These are phyloP conservation scores for Lactifluus volemus DNA, from an alignment of 768 basidiomycete species.

Conservation along the genomic window DNA sequence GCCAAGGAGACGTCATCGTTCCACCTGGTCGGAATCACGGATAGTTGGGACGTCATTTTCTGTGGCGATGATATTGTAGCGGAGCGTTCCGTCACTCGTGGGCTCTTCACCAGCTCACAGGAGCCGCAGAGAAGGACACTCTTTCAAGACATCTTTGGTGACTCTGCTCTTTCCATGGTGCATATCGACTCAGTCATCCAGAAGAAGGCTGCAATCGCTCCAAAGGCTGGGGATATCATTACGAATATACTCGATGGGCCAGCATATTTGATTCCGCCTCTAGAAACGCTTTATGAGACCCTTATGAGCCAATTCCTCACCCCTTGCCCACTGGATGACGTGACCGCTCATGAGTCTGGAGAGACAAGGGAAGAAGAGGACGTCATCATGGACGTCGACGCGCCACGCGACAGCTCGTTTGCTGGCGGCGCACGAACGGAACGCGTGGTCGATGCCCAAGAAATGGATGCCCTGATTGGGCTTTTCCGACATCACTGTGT, in stretches of 20 bases:
- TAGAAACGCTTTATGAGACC: slow-evolving; percentile 62
- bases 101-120: slow-evolving; percentile 25
- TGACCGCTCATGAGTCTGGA: slow-evolving; percentile 15
- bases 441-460: slow-evolving; percentile 38
- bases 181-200: slow-evolving; percentile 19
- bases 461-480: slow-evolving; percentile 51
- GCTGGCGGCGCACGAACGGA: slow-evolving; percentile 24
- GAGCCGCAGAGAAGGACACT: slow-evolving; percentile 44
- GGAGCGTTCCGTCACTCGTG: slow-evolving; percentile 35
- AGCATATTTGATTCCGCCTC: slow-evolving; percentile 67
- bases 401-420: slow-evolving; percentile 13
- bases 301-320: slow-evolving; percentile 43
- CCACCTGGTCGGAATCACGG: slow-evolving; percentile 62
- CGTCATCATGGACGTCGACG: slow-evolving; percentile 22
- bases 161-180: slow-evolving; percentile 48
- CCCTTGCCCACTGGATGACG: slow-evolving; percentile 21
- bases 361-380: slow-evolving; percentile 26
- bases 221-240: slow-evolving; percentile 32
- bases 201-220: slow-evolving; percentile 18
- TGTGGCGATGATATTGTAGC: slow-evolving; percentile 54
- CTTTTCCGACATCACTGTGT: slow-evolving; percentile 51
- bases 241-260: slow-evolving; percentile 54
- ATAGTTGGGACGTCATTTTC: slow-evolving; percentile 53
- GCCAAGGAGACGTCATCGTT: slow-evolving; percentile 31
- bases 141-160: slow-evolving; percentile 88